These are phyloP conservation scores for Tinospora cordifolia DNA, from an alignment of 164 flowering plant species.

Conservation along the genomic window DNA sequence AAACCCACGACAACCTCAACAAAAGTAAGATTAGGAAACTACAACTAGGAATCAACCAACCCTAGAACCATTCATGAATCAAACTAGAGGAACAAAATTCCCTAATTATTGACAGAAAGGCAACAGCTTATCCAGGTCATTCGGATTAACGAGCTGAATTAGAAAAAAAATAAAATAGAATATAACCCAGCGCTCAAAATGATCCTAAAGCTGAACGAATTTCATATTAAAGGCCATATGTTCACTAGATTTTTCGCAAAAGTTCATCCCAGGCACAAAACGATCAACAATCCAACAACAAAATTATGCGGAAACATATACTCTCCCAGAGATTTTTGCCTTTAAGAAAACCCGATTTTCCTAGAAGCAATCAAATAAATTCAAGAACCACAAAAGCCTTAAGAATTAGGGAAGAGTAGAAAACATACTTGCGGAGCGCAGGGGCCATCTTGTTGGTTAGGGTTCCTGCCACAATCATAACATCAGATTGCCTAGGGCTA, in stretches of 20 bases:
- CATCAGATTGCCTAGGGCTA: constrained; percentile 89
- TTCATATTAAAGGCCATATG: no score
- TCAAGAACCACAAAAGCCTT: not conserved
- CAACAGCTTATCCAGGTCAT: not conserved
- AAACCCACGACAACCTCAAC: no score
- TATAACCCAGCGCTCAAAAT: not conserved
- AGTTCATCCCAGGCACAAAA: not conserved
- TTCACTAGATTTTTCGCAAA: no score
- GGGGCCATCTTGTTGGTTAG: constrained; percentile 99
- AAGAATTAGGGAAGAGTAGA: not conserved
- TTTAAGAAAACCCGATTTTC: not conserved
- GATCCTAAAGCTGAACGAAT: not conserved
- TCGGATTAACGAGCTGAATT: not conserved
- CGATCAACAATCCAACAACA: not conserved
- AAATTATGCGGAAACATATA: not conserved
- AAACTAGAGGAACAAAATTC: not conserved
- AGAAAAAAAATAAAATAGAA: not conserved
- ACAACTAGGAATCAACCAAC: not conserved
- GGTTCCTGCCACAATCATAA: constrained; percentile 98
- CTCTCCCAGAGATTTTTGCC: not conserved
- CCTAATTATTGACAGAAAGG: no score
- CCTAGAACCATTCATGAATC: not conserved
- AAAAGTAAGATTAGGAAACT: no score
- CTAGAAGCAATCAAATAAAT: not conserved
- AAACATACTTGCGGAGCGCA: constrained; percentile 81